These are phyloP conservation scores for Chenopodium quinoa DNA, from an alignment of 148 eudicot species.

Conservation along the genomic window DNA sequence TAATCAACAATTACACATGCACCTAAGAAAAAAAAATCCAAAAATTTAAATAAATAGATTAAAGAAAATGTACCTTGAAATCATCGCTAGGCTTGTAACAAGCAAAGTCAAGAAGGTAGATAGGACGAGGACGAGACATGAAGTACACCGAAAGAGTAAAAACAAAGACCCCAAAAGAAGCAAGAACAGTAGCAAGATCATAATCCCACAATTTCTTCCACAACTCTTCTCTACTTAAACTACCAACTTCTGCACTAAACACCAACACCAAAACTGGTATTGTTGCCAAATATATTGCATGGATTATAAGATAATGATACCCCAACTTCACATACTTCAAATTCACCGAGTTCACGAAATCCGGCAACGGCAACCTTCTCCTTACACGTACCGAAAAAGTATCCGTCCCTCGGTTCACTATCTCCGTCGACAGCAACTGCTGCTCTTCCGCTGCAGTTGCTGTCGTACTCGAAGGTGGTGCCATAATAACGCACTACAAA, in stretches of 20 bases:
- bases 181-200: constrained; percentile 68
- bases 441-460: constrained; percentile 42
- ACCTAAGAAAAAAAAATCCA: too few relatives aligned
- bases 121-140: constrained; percentile 66
- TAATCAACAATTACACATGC: too few relatives aligned
- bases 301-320: constrained; percentile 77
- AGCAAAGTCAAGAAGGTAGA: constrained; percentile 85
- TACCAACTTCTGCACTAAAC: constrained; percentile 72
- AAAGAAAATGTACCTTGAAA: constrained; percentile 53
- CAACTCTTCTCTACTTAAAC: constrained; percentile 59
- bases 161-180: constrained; percentile 63
- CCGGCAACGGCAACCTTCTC: constrained; percentile 73
- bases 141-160: constrained; percentile 69
- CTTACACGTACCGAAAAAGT: constrained; percentile 83
- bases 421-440: constrained; percentile 66
- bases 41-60: too few relatives aligned
- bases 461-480: constrained; percentile 14
- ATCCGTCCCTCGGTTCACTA: constrained; percentile 68
- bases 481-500: neutral
- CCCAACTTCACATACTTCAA: constrained; percentile 90
- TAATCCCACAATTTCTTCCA: constrained; percentile 71
- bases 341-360: constrained; percentile 80
- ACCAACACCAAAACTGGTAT: constrained; percentile 64
- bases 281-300: constrained; percentile 73
- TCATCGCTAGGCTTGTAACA: constrained; percentile 75